A percentile compares a stretch with the other conserved stretches of the same genome.
phyloP scores from a whole-genome alignment of 495 filamentous ascomycete genomes.

The Trichoderma parareesei region DNA sequence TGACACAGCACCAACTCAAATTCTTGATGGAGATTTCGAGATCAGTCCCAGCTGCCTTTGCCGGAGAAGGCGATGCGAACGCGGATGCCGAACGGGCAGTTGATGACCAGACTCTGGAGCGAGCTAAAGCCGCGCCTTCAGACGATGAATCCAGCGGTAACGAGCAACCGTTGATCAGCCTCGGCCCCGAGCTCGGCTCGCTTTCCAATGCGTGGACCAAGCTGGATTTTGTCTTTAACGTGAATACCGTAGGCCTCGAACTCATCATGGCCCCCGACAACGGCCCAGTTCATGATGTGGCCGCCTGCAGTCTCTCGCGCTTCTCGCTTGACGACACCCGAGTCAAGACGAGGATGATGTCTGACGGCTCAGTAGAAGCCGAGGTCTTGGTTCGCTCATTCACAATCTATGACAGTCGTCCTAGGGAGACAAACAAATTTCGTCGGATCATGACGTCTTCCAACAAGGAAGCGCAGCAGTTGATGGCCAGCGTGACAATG shows the following conservation, averaged over 20 bases:
- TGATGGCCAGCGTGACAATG: constrained; percentile 94
- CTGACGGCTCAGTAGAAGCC: constrained; percentile 83
- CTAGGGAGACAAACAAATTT: constrained; percentile 85
- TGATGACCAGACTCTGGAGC: constrained; percentile 35
- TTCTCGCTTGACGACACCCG: constrained; percentile 90
- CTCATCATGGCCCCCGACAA: constrained; percentile 69
- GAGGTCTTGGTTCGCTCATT: constrained; percentile 92
- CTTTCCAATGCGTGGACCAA: constrained; percentile 76
- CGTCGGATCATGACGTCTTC: constrained; percentile 95
- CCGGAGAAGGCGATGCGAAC: constrained; percentile 58
- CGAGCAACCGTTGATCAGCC: constrained; percentile 40
- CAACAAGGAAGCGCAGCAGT: constrained; percentile 89
- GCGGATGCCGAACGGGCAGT: constrained; percentile 47
- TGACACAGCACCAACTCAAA: constrained; percentile 85
- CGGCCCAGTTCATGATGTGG: constrained; percentile 66
- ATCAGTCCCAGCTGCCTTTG: constrained; percentile 81
- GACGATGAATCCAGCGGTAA: constrained; percentile 31
- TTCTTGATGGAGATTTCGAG: constrained; percentile 77
- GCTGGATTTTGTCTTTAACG: constrained; percentile 86
- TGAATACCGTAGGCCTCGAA: constrained; percentile 79
- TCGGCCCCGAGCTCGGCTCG: constrained; percentile 57
- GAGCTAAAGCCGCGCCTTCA: constrained; percentile 40
- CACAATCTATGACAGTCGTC: constrained; percentile 84
- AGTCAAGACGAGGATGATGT: constrained; percentile 90
- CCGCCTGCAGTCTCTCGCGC: constrained; percentile 77